Evolutionary conservation across 2,329 filamentous ascomycete genomes (phyloP), one percentile per base, ranked within the genome.

Genomic region (Eutypa lata): DNA sequence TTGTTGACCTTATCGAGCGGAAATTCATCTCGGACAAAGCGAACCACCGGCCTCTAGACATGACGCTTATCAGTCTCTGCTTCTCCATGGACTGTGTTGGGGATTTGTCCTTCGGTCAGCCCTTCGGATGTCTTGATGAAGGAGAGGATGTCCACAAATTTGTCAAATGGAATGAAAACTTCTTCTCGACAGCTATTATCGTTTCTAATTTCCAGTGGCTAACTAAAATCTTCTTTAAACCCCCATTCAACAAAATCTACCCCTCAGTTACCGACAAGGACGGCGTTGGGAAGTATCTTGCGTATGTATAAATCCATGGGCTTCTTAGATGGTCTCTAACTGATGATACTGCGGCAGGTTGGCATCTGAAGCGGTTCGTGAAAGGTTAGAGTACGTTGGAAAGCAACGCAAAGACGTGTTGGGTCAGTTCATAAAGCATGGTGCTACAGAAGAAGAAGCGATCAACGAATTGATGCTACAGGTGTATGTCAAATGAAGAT

Each of bases 31-130:
- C 66, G 2, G 67, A 49, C 14, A 54, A 68, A 8, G 28, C 18
- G 2, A 38, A 59, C 1, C 58, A 57, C 38, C 55, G 52, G 13
- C 58, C 57, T 0, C 62, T 77, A 54, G 72, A 77, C 51, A 58
- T 77, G 10, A 71, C 69, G 11, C 55, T 58, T 7, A 67, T 68
- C 24, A 67, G 71, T 4, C 68, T 71, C 14, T 74, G 68, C 61
- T 74, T 78, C 51, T 71, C 74, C 1, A 64, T 78, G 7, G 76
- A 78, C 53, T 72, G 77, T 7, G 70, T 79, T 35, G 72, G 70
- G 19, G 68, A 74, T 42, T 53, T 79, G 28, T 71, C 71, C 3
- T 71, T 75, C 37, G 73, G 74, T 26, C 50, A 65, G 24, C 51
- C 70, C 2, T 76, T 76, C 55, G 75, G 74, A 11, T 69, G 74